Evolutionary conservation across 2,329 filamentous ascomycete genomes (phyloP).

Genomic region (Fusarium clavum): DNA sequence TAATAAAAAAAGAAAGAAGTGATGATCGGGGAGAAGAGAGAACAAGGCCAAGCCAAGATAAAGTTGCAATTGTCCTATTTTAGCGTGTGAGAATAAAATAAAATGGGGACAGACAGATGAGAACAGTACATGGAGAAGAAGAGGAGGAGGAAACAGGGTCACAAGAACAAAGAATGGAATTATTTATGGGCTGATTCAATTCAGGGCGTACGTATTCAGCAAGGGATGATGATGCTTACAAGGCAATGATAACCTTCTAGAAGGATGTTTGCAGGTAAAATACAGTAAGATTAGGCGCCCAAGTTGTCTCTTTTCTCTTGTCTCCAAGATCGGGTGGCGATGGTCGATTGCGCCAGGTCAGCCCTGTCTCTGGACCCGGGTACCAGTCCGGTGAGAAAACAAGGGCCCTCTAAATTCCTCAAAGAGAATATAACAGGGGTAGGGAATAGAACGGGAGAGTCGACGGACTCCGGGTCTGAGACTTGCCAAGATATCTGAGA

Average conservation of each 20-base stretch:
- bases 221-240: neutral
- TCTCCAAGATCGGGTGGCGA: slow-evolving; percentile 11
- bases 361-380: neutral
- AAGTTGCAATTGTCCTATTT: neutral
- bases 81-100: neutral
- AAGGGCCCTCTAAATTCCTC: neutral
- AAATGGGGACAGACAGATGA: neutral
- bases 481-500: neutral
- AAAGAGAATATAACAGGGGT: neutral
- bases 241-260: neutral
- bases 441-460: neutral
- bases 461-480: neutral
- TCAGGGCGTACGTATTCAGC: neutral
- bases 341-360: neutral
- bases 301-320: slow-evolving; percentile 42
- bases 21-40: slow-evolving; percentile 30
- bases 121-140: neutral
- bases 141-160: neutral
- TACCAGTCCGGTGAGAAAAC: neutral
- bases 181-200: neutral
- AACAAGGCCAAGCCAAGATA: slow-evolving; percentile 26
- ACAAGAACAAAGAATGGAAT: neutral
- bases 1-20: neutral
- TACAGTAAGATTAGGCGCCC: neutral
- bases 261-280: neutral